Evolutionary conservation across 768 basidiomycete species (phyloP).

Genomic region (Hydnomerulius pinastri): DNA sequence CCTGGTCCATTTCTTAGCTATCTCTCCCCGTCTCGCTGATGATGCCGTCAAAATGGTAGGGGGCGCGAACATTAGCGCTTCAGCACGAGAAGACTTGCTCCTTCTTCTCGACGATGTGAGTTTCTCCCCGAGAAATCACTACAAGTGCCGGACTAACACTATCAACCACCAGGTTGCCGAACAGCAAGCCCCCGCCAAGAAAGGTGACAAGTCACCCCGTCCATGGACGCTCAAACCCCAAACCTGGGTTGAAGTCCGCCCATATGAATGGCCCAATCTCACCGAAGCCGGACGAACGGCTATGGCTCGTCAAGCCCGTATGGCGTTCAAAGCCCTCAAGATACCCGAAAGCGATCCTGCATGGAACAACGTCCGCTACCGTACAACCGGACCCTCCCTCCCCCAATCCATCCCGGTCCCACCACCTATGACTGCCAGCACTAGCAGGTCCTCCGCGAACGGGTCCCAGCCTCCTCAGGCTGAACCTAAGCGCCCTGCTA

Average conservation of each 20-base stretch:
- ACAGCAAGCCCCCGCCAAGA: conserved; percentile 33
- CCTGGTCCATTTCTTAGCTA: conserved; percentile 52
- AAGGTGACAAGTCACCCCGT: conserved; percentile 38
- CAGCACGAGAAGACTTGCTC: conserved; percentile 44
- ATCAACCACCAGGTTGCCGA: conserved; percentile 50
- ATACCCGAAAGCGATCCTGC: conserved; percentile 61
- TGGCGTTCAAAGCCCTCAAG: conserved; percentile 47
- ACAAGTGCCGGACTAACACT: neutral
- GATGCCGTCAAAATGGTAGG: conserved; percentile 46
- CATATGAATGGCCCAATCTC: conserved; percentile 59
- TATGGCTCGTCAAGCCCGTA: conserved; percentile 56
- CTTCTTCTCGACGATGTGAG: conserved; percentile 54
- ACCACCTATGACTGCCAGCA: conserved; percentile 18
- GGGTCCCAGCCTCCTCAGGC: conserved; percentile 18
- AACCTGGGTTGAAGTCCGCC: conserved; percentile 71
- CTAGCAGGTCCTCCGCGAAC: conserved; percentile 22
- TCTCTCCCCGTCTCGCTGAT: conserved; percentile 46
- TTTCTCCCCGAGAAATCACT: neutral
- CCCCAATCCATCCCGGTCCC: conserved; percentile 16
- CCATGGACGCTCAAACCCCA: conserved; percentile 55
- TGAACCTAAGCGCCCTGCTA: conserved; percentile 45
- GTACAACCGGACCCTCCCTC: conserved; percentile 16
- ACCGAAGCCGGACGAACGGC: conserved; percentile 46
- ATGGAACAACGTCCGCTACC: conserved; percentile 58
- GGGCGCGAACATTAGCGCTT: conserved; percentile 36